Percentiles rank a stretch among this genome's conserved stretches.
Conservation (phyloP, 768 basidiomycete species). For the Termitomyces sp. region DNA sequence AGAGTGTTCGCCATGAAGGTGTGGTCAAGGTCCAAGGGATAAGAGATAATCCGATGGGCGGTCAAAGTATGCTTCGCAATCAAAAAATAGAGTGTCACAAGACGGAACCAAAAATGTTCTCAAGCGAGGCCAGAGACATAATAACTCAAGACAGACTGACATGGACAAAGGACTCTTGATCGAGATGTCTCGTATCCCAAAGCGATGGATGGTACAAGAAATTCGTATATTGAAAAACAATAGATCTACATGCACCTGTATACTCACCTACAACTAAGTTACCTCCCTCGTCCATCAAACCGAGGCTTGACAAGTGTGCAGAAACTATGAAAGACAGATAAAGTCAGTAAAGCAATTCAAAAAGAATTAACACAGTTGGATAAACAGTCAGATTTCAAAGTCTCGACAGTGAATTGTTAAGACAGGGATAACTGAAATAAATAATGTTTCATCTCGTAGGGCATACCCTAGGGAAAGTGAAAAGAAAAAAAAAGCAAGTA, state of each 20-base stretch:
- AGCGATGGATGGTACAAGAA: neutral
- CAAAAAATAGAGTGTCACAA: neutral
- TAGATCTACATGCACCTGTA: neutral
- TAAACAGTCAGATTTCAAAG: conserved; percentile 25
- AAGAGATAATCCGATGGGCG: neutral
- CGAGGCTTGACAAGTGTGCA: neutral
- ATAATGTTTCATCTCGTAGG: conserved; percentile 20
- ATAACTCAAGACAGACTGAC: neutral
- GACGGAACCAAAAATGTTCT: neutral
- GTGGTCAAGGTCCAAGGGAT: neutral
- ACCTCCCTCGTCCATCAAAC: neutral
- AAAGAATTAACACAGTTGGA: neutral
- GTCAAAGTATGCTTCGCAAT: neutral
- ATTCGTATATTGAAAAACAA: neutral
- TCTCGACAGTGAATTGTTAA: conserved; percentile 24
- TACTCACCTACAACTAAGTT: neutral
- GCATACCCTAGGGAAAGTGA: neutral
- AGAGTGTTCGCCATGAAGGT: conserved; percentile 45
- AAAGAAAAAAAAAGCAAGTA: neutral
- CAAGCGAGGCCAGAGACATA: too few relatives aligned
- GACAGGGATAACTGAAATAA: conserved; percentile 31
- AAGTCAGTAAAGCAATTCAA: neutral
- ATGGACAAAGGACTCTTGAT: neutral
- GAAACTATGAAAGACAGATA: neutral
- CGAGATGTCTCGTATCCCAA: neutral